A percentile compares a stretch with the other conserved stretches of the same genome.
These are phyloP conservation scores for Diphasiastrum complanatum DNA, from an alignment of 83 land plant genomes.

Conservation along the genomic window DNA sequence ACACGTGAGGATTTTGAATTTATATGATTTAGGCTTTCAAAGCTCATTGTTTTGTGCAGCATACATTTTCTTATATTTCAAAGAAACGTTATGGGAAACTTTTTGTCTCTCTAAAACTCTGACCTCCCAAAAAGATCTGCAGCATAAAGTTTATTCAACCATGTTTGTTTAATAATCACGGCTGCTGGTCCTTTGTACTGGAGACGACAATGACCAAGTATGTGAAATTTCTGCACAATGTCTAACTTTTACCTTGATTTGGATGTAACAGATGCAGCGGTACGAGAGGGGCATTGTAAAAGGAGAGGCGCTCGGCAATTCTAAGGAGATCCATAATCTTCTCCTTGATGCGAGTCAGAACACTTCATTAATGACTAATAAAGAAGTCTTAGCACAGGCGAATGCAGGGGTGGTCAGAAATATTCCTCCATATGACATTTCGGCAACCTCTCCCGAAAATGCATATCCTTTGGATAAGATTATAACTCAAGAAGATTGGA, in stretches of 20 bases:
- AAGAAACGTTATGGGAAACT: too few species aligned
- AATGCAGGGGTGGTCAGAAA: slow-evolving; percentile 35
- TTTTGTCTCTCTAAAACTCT: too few species aligned
- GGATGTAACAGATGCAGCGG: slow-evolving; percentile 33
- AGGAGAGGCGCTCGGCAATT: slow-evolving; percentile 35
- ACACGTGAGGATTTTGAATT: too few species aligned
- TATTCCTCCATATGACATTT: slow-evolving; percentile 65
- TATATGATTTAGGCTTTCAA: too few species aligned
- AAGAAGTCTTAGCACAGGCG: slow-evolving; percentile 44
- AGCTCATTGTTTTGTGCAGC: too few species aligned
- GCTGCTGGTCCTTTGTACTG: too few species aligned
- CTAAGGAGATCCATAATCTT: slow-evolving; percentile 19
- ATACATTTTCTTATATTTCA: too few species aligned
- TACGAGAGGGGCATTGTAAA: slow-evolving; percentile 31
- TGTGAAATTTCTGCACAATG: too few species aligned
- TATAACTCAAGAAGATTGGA: slow-evolving; percentile 59
- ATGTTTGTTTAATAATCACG: too few species aligned
- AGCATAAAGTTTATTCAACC: too few species aligned
- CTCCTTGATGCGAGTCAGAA: slow-evolving; percentile 27
- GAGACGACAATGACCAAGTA: too few species aligned
- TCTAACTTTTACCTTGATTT: not conserved
- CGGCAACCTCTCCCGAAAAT: slow-evolving; percentile 46
- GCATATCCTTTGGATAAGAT: slow-evolving; percentile 67
- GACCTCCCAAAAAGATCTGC: too few species aligned
- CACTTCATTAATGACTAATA: slow-evolving; percentile 18